Conservation (phyloP, 768 basidiomycete species). For the Saitozyma podzolica region DNA sequence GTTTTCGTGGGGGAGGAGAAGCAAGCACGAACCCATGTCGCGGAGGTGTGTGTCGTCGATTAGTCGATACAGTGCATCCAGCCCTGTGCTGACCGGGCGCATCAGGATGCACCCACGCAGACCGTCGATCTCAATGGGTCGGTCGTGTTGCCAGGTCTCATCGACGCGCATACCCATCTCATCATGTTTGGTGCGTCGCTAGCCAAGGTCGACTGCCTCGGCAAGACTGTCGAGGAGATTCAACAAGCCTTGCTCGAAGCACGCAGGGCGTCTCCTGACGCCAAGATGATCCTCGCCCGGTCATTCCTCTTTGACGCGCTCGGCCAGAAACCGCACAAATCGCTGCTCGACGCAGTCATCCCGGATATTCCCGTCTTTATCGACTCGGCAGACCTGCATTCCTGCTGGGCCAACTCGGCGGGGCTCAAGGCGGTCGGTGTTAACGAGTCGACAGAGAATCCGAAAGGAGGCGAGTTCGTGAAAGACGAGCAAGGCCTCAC, state of each 20-base stretch:
- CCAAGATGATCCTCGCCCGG: slow-evolving; percentile 11
- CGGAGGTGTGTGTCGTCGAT: not conserved
- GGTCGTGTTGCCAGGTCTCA: slow-evolving; percentile 26
- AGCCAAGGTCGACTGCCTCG: slow-evolving; percentile 7
- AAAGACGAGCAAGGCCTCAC: slow-evolving; percentile 26
- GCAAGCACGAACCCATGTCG: not conserved
- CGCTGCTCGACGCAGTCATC: slow-evolving; percentile 22
- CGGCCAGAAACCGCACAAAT: slow-evolving; percentile 12
- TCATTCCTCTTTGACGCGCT: slow-evolving; percentile 18
- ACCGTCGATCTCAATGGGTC: slow-evolving; percentile 11
- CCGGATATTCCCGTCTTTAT: slow-evolving; percentile 27
- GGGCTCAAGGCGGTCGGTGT: slow-evolving; percentile 24
- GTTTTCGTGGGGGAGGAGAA: slow-evolving; percentile 7
- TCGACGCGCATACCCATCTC: slow-evolving; percentile 32
- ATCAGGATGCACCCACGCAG: not conserved
- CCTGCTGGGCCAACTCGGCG: slow-evolving; percentile 26
- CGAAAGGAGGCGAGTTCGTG: slow-evolving; percentile 24
- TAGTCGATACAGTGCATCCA: no score
- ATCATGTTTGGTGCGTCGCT: slow-evolving; percentile 18
- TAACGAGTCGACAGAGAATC: slow-evolving; percentile 7
- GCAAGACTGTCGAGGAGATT: slow-evolving; percentile 11
- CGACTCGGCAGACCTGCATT: slow-evolving; percentile 27
- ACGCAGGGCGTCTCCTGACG: slow-evolving; percentile 6
- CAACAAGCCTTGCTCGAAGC: slow-evolving; percentile 7
- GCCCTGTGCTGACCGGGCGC: no score